These are phyloP conservation scores for Erucastrum elatum DNA, from an alignment of 345 rosid species.

Conservation along the genomic window DNA sequence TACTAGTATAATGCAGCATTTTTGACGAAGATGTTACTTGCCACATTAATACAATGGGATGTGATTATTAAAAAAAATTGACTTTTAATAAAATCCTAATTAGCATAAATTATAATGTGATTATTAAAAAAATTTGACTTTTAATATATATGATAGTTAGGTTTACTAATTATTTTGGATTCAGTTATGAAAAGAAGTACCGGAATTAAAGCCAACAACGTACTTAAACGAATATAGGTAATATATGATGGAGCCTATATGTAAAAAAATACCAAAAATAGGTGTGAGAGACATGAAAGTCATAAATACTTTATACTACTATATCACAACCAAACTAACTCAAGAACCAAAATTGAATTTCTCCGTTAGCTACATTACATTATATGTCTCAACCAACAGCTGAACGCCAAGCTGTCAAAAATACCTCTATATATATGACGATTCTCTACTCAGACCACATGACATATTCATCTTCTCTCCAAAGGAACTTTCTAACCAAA, in stretches of 20 bases:
- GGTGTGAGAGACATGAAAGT: constrained; percentile 17
- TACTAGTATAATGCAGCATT: background rate
- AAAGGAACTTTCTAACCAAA: background rate
- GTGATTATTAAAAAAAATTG: too few relatives aligned
- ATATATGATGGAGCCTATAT: background rate
- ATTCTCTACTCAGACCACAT: background rate
- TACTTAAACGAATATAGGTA: background rate
- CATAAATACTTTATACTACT: background rate
- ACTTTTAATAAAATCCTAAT: background rate
- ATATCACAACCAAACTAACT: constrained; percentile 3
- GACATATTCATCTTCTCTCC: background rate
- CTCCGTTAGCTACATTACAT: constrained; percentile 15
- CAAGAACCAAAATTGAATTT: constrained; percentile 7
- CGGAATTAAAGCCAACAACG: background rate
- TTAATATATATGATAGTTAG: background rate
- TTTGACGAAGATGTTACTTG: background rate
- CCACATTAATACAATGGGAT: background rate
- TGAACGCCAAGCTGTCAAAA: constrained; percentile 13
- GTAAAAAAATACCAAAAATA: background rate
- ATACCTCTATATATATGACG: constrained; percentile 15
- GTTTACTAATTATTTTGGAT: background rate
- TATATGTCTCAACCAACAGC: constrained; percentile 27
- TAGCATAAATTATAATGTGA: background rate
- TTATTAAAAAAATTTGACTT: background rate
- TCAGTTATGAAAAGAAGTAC: background rate